Evolutionary conservation across 2,329 filamentous ascomycete species (phyloP).

Genomic region (Cladosporium velox): DNA sequence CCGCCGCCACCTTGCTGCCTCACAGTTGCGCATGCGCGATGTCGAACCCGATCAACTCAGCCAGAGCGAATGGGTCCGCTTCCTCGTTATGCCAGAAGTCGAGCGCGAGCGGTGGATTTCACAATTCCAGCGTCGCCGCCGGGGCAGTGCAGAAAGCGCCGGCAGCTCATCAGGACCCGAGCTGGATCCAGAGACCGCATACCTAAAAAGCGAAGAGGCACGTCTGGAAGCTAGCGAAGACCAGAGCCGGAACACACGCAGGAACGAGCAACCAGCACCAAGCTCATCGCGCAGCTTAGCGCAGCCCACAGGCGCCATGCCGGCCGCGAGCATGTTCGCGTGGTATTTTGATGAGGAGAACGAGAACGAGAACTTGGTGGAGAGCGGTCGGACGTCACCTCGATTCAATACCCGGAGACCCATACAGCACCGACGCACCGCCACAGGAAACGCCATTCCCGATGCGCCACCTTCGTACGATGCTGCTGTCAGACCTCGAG

Average conservation of each 20-base stretch:
- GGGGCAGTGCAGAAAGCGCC: slow-evolving; percentile 31
- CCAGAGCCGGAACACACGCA: slow-evolving; percentile 3
- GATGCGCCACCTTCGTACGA: slow-evolving; percentile 31
- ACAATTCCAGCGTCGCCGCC: slow-evolving; percentile 32
- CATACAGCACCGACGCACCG: slow-evolving; percentile 30
- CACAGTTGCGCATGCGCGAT: slow-evolving; percentile 38
- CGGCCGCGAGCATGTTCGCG: slow-evolving; percentile 36
- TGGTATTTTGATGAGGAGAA: slow-evolving; percentile 28
- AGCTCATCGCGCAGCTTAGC: slow-evolving; percentile 12
- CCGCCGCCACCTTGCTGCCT: slow-evolving; percentile 37
- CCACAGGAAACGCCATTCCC: slow-evolving; percentile 20
- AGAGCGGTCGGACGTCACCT: slow-evolving; percentile 10
- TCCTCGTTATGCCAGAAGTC: slow-evolving; percentile 37
- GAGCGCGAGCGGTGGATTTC: slow-evolving; percentile 39
- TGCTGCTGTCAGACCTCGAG: slow-evolving; percentile 28
- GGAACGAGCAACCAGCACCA: not conserved
- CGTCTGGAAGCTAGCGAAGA: slow-evolving; percentile 33
- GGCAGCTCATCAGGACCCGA: slow-evolving; percentile 21
- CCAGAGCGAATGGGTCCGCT: slow-evolving; percentile 38
- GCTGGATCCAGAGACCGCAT: slow-evolving; percentile 26
- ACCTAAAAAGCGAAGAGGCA: slow-evolving; percentile 37
- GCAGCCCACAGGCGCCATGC: slow-evolving; percentile 24
- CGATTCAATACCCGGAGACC: slow-evolving; percentile 26
- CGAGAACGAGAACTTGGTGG: slow-evolving; percentile 3
- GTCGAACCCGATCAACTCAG: slow-evolving; percentile 39